Evolutionary conservation across 2,329 filamentous ascomycete species (phyloP), one percentile per base, ranked within the genome.

Genomic region (Ceratocystis destructans): DNA sequence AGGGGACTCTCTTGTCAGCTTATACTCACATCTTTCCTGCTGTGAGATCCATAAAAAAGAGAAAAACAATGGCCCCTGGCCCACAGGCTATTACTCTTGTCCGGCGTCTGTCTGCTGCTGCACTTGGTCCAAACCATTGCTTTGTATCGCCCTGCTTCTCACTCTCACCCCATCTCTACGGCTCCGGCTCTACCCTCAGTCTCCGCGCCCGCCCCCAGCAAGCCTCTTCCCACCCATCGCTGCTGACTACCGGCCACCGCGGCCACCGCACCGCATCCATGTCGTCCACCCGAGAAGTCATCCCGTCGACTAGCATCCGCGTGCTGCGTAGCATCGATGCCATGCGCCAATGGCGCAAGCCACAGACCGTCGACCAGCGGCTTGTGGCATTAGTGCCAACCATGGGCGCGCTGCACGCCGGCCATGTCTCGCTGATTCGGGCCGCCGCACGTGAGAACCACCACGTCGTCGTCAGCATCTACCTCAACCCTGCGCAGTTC

Each of bases 401-500:
- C 41, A 97, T 99, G 94, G 94, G 94, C 69, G 94, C 94, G 62
- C 82, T 99, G n/a, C 94, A 99, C 76, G 83, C 86, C 66, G 94
- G 94, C 50, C 94, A 99, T 76, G 77, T 96, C 64, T 88, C 89
- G 2, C 82, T 99, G 25, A 88, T 96, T 72, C 88, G 90, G 68
- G 83, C 86, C 71, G 94, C 94, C 2, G 92, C 92, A 1, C 79
- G 81, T 61, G 90, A 96, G 72, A 94, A 91, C 77, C 87, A 89
- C 70, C 83, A 91, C 71, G 89, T 97, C 66, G 86, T 96, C 69
- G 89, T 99, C 66, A 91, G 88, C 73, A 87, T 97, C 71, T 99
- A 93, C 75, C 89, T 99, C 72, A 99, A 99, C 75, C 94, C 94
- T 3, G 94, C 94, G 0, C 94, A 99, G 76, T 99, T 99, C 74